A percentile compares a stretch with the other conserved stretches of the same genome.
Evolutionary conservation across 2,329 filamentous ascomycete genomes (phyloP).

Genomic region (Paracamarosporium sp.): DNA sequence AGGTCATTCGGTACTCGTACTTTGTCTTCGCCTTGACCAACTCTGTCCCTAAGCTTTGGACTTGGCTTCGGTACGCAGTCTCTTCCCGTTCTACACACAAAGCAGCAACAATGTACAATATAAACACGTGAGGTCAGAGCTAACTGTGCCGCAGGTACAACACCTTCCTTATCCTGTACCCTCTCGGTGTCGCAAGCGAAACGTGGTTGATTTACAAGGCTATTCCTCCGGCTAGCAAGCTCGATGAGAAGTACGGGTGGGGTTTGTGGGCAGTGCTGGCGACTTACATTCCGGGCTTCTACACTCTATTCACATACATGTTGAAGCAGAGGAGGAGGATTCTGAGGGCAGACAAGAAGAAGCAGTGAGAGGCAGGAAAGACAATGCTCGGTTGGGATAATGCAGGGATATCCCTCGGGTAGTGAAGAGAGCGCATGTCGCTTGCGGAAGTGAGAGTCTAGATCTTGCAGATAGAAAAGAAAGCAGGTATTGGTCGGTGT

Average conservation of each 20-base stretch:
- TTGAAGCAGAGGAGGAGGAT: constrained; percentile 86
- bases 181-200: constrained; percentile 88
- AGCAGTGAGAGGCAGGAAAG: background rate
- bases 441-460: background rate
- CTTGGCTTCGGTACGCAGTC: constrained; percentile 72
- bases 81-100: background rate
- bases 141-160: constrained; percentile 75
- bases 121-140: too few species aligned
- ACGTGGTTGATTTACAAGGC: constrained; percentile 78
- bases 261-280: constrained; percentile 70
- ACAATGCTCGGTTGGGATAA: background rate
- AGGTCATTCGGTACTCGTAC: constrained; percentile 92
- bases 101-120: too few species aligned
- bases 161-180: constrained; percentile 92
- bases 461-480: background rate
- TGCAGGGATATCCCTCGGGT: too few species aligned
- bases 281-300: constrained; percentile 81
- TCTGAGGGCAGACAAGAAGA: constrained; percentile 62
- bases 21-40: constrained; percentile 76
- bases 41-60: constrained; percentile 67
- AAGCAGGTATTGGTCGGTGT: background rate
- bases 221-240: constrained; percentile 64
- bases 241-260: constrained; percentile 61
- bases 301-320: constrained; percentile 93
- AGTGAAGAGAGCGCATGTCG: too few species aligned